Evolutionary conservation across 2,329 filamentous ascomycete species (phyloP), one percentile per base, ranked within the genome.

Genomic region (Nemania sp.): DNA sequence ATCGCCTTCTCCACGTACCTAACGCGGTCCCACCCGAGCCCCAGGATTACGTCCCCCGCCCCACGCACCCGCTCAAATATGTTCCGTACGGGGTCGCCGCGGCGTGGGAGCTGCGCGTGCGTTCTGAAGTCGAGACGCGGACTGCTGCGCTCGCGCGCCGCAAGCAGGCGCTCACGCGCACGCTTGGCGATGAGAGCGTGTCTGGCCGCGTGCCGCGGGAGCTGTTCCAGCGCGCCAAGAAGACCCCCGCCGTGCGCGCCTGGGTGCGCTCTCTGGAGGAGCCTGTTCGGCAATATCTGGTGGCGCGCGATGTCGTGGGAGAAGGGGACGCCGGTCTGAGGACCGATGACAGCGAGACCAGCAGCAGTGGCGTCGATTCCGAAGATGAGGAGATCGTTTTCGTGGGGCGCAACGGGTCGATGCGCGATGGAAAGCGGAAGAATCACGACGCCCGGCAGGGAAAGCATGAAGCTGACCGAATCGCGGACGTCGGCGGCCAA

Each of bases 301-400:
- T 89, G 34, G 83, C 85, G 57, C 75, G 77, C 21, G 74, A 81
- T 64, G 75, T 80, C 13, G 74, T 71, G 37, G 76, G 77, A 55
- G 78, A 81, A 7, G 20, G 29, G 12, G 54, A 59, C n/a, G 37
- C 42, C 5, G 57, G 35, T 11, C 32, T 65, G 42, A 45, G 35
- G 43, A 62, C 61, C 15, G 63, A 64, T 17, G 61, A 64, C 1
- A 62, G 55, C 52, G 70, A 58, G 5, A 59, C 46, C 54, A 74
- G 69, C 17, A 76, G 77, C 29, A 77, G 80, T 49, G 76, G 15
- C 1, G 13, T 79, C 57, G 82, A 85, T 65, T 76, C 75, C 32
- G 83, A 86, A 32, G 92, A 96, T 63, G 92, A 97, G 64, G 92
- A 97, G 77, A 92, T 97, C 66, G 92, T 97, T 11, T 97, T 97